Conservation (phyloP, 441 rosid species). For the Pelargonium fulgidum region DNA sequence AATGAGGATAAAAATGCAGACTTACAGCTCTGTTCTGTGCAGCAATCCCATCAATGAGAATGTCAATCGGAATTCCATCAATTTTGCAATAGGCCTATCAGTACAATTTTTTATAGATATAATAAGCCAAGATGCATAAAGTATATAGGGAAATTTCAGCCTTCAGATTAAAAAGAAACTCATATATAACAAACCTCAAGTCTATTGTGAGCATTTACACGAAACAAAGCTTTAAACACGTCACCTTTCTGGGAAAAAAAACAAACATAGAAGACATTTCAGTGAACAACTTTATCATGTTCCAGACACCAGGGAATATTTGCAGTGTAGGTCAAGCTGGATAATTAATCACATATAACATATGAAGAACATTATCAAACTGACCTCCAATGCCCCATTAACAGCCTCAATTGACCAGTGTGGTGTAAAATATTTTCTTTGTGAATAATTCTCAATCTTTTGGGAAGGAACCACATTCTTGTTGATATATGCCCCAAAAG, state of each 20-base stretch:
- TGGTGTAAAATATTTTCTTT: constrained; percentile 37
- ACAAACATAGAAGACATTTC: neutral
- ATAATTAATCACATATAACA: constrained; percentile 2
- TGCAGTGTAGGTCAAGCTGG: neutral
- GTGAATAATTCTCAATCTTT: constrained; percentile 30
- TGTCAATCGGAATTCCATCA: constrained; percentile 69
- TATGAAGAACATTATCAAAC: constrained; percentile 15
- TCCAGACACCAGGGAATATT: neutral
- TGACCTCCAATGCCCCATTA: constrained; percentile 64
- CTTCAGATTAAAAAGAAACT: neutral
- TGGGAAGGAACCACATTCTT: constrained; percentile 27
- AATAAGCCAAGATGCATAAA: neutral
- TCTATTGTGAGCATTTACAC: constrained; percentile 81
- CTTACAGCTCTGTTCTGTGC: constrained; percentile 94
- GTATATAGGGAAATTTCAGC: neutral
- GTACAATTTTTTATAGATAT: constrained; percentile 17
- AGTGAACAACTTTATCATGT: constrained; percentile 11
- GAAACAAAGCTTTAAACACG: constrained; percentile 58
- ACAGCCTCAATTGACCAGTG: constrained; percentile 61
- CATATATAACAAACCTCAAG: constrained; percentile 50
- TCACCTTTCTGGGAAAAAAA: constrained; percentile 58
- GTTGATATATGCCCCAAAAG: constrained; percentile 24
- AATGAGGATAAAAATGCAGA: constrained; percentile 11
- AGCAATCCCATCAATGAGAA: constrained; percentile 63
- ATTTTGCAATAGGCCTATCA: constrained; percentile 90